These are phyloP conservation scores for Talaromyces sp. DNA, from an alignment of 2,329 filamentous ascomycete species.

Conservation along the genomic window DNA sequence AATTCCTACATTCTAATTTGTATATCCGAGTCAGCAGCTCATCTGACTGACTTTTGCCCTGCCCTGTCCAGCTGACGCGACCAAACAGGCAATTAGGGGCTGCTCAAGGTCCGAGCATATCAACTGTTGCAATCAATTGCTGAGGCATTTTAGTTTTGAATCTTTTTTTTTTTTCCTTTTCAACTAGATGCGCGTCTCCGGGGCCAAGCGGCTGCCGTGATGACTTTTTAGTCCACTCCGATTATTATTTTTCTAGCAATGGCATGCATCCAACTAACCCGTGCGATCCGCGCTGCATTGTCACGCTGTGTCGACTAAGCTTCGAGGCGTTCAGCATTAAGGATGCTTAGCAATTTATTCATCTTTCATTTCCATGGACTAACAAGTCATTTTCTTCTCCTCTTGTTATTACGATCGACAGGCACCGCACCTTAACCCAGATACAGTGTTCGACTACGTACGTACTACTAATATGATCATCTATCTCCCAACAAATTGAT, in stretches of 20 bases:
- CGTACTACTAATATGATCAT: not conserved
- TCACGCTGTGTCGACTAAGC: not conserved
- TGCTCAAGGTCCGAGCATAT: not conserved
- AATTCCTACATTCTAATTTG: not conserved
- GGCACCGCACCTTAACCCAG: not conserved
- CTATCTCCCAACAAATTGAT: not conserved
- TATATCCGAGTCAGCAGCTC: not conserved
- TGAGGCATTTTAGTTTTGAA: not conserved
- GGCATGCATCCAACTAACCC: not conserved
- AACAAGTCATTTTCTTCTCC: too few species aligned
- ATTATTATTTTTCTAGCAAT: not conserved
- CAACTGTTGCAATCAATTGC: not conserved
- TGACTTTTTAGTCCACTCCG: not conserved
- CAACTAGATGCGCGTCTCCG: not conserved
- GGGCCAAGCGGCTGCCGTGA: not conserved
- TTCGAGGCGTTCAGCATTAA: not conserved
- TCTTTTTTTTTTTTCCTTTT: too few species aligned
- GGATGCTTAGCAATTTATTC: too few species aligned
- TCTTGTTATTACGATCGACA: slow-evolving; percentile 7
- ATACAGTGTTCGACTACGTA: too few species aligned
- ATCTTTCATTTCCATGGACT: too few species aligned
- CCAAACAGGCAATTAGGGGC: not conserved
- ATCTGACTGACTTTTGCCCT: not conserved
- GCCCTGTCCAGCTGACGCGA: not conserved
- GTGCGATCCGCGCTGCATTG: not conserved